Base-by-base conservation (phyloP, 495 filamentous ascomycete genomes). In the Barbatosphaeria neglecta region DNA sequence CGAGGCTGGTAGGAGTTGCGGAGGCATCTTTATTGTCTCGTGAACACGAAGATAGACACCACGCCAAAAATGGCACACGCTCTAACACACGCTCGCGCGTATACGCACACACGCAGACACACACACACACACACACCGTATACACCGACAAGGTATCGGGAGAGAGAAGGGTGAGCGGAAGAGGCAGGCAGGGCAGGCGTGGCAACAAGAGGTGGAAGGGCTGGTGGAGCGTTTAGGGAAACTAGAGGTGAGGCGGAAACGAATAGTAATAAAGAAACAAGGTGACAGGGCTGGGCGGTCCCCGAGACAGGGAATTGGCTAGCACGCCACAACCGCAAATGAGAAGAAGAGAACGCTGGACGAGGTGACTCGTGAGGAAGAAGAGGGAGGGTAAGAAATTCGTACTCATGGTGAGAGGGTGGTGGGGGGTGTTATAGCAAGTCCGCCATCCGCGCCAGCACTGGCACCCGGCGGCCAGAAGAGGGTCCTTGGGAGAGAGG, bases 1-100 rank as follows among this genome's bases (percentile, higher is more conserved):
- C 47, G 92, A 96, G 52, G 90, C 89, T 22, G 92, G 92, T 54
- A 99, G 71, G 63, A 99, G 76, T 75, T 87, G 78, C 48, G 84
- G 82, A 62, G 88, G 87, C 92, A 99, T 99, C 65, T 62, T 79
- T n/a, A 2, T n/a, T 35, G 15, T 35, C 13, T 1, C 5, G 13
- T 43, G 35, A 16, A 45, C 22, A 65, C 25, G 50, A 53, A 52
- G 43, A 51, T 51, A 47, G 35, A 44, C 18, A 22, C 43, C n/a
- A n/a, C n/a, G n/a, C n/a, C n/a, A n/a, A n/a, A n/a, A n/a, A n/a
- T n/a, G n/a, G 47, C 42, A 19, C 38, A 49, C 46, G 47, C 46
- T 31, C 27, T 31, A 8, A 10, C 27, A 31, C 27, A 31, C 27
- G 9, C n/a, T n/a, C n/a, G n/a, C n/a, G n/a, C n/a, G n/a, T n/a